Evolutionary conservation across 176 grass and related monocot species (phyloP), one percentile per base, ranked within the genome.

Genomic region (Oryza brachyantha): DNA sequence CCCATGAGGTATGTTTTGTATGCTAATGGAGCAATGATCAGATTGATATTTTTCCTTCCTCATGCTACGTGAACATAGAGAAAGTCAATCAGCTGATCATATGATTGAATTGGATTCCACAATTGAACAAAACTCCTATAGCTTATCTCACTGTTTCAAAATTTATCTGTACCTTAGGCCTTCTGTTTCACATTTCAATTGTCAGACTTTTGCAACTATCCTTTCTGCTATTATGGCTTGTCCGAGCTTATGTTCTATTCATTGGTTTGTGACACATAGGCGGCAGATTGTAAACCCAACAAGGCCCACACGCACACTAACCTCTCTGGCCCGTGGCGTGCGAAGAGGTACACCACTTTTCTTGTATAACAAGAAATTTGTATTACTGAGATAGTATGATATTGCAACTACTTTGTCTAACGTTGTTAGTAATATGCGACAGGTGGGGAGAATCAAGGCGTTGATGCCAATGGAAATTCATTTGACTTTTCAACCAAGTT

Each of bases 381-480:
- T 25, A 42, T 0, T 52, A 52, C 2, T 52, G 46, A 50, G 4
- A 19, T 16, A n/a, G n/a, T 50, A 38, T 19, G 17, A 83, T 29
- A 59, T 39, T 37, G 10, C 16, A 65, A n/a, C 72, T 59, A 57
- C 32, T 73, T 61, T 42, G 54, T 82, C 60, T 43, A n/a, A 5
- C 24, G 64, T 57, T 55, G 72, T 68, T 36, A 80, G 24, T 29
- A 29, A 61, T 79, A 38, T 85, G 50, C 71, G 75, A 70, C 70
- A 97, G 93, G 93, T 77, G 85, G 87, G 80, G 93, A 97, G 84
- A 93, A 75, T 79, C 61, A 74, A 82, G 88, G 77, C 34, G 68
- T 76, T 28, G 93, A 97, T 80, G 88, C 78, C 48, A 97, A 93
- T 83, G 93, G 91, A 84, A 97, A 97, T 81, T 78, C 88, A 46